Evolutionary conservation across 2,329 filamentous ascomycete species (phyloP), one percentile per base, ranked within the genome.

Genomic region (Escovopsis weberi): DNA sequence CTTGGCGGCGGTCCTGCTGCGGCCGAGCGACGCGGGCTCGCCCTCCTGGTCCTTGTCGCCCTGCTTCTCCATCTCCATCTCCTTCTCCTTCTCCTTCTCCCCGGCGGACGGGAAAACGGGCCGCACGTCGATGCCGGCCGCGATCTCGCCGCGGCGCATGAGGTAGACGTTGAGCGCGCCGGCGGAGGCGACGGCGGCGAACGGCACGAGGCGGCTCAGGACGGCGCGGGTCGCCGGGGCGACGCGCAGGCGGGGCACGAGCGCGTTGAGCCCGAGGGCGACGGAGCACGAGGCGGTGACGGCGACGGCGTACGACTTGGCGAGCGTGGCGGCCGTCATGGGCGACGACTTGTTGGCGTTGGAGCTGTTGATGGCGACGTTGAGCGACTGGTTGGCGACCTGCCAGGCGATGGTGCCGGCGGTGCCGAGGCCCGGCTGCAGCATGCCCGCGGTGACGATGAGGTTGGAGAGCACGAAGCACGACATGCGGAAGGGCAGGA

Each of bases 311-410:
- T 96, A 98, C 41, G 87, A 95, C 63, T 94, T 80, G 48, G 81
- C 75, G 48, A 98, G 80, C 51, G 85, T 84, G 19, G 77, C 75
- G 45, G 78, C 82, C 18, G 84, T 83, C 48, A 96, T 74, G 1
- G 89, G 86, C 3, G 86, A 88, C 34, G 87, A 94, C 64, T 98
- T 98, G 74, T 98, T 98, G 49, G 89, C 86, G 62, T 98, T 98
- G 58, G 89, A 85, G 60, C 79, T 87, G 73, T 98, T 98, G 72
- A 98, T 89, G 51, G 86, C 89, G 26, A 98, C 91, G 61, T 98
- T 98, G 54, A 98, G 80, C 11, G 88, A 95, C 68, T 98, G 91
- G 65, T 98, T 98, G 51, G 84, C 78, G 45, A 95, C 78, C 66
- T 98, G 91, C 91, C 91, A 98, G 51, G 82, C 80, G 33, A 96